phyloP scores from a whole-genome alignment of 108 stramenopile species.

The Nitzschia palea region DNA sequence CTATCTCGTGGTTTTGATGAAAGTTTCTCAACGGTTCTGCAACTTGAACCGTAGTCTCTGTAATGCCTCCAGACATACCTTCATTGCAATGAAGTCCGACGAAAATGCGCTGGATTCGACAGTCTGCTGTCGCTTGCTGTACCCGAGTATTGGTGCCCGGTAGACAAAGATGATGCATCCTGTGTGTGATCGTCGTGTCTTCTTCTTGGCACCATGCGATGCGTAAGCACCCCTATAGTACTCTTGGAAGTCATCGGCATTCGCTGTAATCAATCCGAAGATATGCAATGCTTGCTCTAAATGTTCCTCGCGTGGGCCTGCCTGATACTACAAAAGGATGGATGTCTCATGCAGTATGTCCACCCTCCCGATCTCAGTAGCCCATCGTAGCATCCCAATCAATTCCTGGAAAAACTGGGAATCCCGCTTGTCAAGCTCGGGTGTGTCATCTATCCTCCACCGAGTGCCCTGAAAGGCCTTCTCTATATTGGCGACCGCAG shows the following conservation, averaged over 20 bases:
- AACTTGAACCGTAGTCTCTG: slow-evolving; percentile 42
- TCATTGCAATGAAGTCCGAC: slow-evolving; percentile 43
- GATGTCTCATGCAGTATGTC: slow-evolving; percentile 44
- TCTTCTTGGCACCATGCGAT: slow-evolving; percentile 46
- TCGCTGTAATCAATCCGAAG: too few species aligned
- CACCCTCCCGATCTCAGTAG: slow-evolving; percentile 43
- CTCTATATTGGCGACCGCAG: not conserved
- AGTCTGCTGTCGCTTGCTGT: slow-evolving; percentile 47
- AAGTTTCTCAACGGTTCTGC: too few species aligned
- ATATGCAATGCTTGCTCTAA: slow-evolving; percentile 37
- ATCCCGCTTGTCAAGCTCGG: slow-evolving; percentile 8
- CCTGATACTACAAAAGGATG: slow-evolving; percentile 37
- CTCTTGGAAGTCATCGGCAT: not conserved
- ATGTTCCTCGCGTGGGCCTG: slow-evolving; percentile 42
- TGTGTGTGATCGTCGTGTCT: slow-evolving; percentile 48
- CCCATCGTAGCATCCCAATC: slow-evolving; percentile 49
- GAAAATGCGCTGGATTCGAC: slow-evolving; percentile 54
- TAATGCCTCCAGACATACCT: slow-evolving; percentile 2
- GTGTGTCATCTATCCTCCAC: slow-evolving; percentile 11
- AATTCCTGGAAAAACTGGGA: slow-evolving; percentile 21
- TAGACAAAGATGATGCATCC: slow-evolving; percentile 56
- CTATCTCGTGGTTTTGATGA: too few species aligned
- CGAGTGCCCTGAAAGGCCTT: not conserved
- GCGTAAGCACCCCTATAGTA: slow-evolving; percentile 26
- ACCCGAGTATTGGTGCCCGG: slow-evolving; percentile 42